These are phyloP conservation scores for Berkeleyomyces basicola DNA, from an alignment of 2,329 filamentous ascomycete genomes.

Conservation along the genomic window DNA sequence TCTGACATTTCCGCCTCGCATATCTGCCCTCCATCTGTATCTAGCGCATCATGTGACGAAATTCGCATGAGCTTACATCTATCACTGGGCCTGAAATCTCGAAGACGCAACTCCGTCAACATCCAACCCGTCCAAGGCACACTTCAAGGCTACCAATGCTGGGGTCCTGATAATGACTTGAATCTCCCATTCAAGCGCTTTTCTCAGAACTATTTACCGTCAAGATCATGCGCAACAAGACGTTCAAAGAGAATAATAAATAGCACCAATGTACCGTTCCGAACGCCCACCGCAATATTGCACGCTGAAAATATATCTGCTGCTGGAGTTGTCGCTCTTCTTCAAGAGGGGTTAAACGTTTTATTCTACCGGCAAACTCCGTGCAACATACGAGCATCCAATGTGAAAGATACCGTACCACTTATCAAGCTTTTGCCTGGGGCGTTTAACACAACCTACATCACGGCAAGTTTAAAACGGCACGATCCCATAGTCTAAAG, in stretches of 20 bases:
- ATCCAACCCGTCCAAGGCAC: background rate
- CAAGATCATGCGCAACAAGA: background rate
- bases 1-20: slow-evolving; percentile 13
- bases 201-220: slow-evolving; percentile 9
- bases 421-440: slow-evolving; percentile 10
- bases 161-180: background rate
- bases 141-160: background rate
- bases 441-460: slow-evolving; percentile 10
- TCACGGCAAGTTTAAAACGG: slow-evolving; percentile 3
- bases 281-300: background rate
- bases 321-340: background rate
- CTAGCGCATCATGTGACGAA: slow-evolving; percentile 6
- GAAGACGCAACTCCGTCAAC: background rate
- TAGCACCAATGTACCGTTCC: background rate
- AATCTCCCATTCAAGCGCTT: slow-evolving; percentile 9
- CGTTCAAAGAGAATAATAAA: background rate
- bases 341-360: background rate
- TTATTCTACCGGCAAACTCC: slow-evolving; percentile 2
- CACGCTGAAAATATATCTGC: background rate
- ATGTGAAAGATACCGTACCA: slow-evolving; percentile 2
- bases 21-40: slow-evolving; percentile 2
- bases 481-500: background rate
- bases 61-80: slow-evolving; percentile 5
- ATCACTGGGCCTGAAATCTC: background rate
- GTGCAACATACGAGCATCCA: slow-evolving; percentile 15